phyloP scores from a whole-genome alignment of 768 basidiomycete species.

The Pulveroboletus frians region DNA sequence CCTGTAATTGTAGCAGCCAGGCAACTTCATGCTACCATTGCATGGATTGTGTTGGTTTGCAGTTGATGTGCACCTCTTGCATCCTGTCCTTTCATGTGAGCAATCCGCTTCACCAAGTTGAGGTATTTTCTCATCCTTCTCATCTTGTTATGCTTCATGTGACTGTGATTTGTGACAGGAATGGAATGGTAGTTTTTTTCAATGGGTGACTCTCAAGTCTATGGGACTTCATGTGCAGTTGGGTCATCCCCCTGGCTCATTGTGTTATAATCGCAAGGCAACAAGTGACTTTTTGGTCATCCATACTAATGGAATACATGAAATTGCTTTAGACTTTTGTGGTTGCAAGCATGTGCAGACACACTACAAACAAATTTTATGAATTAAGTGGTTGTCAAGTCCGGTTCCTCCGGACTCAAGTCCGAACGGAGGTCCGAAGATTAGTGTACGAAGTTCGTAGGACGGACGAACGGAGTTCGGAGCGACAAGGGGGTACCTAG shows the following conservation, averaged over 20 bases:
- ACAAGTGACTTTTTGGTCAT: neutral
- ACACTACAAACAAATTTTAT: neutral
- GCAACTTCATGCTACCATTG: neutral
- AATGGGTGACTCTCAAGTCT: neutral
- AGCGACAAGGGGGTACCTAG: too few relatives aligned
- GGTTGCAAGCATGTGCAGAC: neutral
- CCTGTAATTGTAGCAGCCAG: neutral
- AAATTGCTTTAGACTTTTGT: neutral
- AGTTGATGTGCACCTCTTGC: neutral
- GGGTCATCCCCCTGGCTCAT: neutral
- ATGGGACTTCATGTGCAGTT: slow-evolving; percentile 1
- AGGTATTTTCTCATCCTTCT: neutral
- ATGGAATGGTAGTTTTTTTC: slow-evolving; percentile 1
- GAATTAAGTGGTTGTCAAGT: neutral
- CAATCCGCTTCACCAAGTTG: neutral
- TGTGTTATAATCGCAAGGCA: neutral
- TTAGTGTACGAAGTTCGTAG: too few relatives aligned
- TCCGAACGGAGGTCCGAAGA: too few relatives aligned
- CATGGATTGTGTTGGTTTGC: neutral
- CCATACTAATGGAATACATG: neutral
- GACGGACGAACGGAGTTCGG: too few relatives aligned
- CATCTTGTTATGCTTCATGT: too few relatives aligned
- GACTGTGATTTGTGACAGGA: neutral
- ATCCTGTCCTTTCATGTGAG: neutral
- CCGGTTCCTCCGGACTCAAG: too few relatives aligned